A percentile compares a stretch with the other conserved stretches of the same genome.
These are phyloP conservation scores for Auricularia cornea DNA, from an alignment of 768 basidiomycete species.

Conservation along the genomic window DNA sequence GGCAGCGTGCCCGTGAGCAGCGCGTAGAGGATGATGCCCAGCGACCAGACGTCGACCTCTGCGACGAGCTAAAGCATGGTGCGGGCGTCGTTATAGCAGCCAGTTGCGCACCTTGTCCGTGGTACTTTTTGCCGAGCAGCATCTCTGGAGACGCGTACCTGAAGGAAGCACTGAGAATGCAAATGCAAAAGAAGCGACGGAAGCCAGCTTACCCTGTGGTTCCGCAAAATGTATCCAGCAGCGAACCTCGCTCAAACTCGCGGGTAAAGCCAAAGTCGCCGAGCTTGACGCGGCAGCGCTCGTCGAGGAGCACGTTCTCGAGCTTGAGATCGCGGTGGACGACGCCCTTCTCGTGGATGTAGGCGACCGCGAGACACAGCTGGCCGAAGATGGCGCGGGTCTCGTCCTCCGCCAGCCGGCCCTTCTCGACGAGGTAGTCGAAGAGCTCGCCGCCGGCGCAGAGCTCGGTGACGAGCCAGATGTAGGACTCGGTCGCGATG, in stretches of 20 bases:
- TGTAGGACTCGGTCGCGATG: constrained; percentile 88
- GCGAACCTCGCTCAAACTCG: constrained; percentile 68
- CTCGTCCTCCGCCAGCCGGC: constrained; percentile 78
- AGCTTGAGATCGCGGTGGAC: constrained; percentile 96
- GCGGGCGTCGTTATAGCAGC: background rate
- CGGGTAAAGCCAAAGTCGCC: constrained; percentile 94
- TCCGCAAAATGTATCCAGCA: constrained; percentile 92
- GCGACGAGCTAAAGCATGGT: constrained; percentile 12
- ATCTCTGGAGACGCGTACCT: constrained; percentile 85
- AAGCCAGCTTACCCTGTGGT: constrained; percentile 71
- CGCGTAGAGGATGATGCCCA: constrained; percentile 86
- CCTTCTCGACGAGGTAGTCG: constrained; percentile 95
- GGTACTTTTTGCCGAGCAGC: constrained; percentile 78
- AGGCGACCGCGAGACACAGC: constrained; percentile 85
- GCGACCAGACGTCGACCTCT: constrained; percentile 96
- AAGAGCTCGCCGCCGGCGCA: constrained; percentile 97
- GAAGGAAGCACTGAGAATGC: background rate
- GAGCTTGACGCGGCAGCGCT: constrained; percentile 83
- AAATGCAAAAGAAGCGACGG: background rate
- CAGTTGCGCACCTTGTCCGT: constrained; percentile 66
- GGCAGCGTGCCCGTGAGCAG: constrained; percentile 84
- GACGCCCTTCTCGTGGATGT: constrained; percentile 85
- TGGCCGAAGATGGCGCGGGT: constrained; percentile 90
- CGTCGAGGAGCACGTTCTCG: constrained; percentile 89
- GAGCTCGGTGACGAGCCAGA: constrained; percentile 97